A percentile compares a stretch with the other conserved stretches of the same genome.
These are phyloP conservation scores for Leishmania braziliensis DNA, from an alignment of 208 protist species.

Conservation along the genomic window DNA sequence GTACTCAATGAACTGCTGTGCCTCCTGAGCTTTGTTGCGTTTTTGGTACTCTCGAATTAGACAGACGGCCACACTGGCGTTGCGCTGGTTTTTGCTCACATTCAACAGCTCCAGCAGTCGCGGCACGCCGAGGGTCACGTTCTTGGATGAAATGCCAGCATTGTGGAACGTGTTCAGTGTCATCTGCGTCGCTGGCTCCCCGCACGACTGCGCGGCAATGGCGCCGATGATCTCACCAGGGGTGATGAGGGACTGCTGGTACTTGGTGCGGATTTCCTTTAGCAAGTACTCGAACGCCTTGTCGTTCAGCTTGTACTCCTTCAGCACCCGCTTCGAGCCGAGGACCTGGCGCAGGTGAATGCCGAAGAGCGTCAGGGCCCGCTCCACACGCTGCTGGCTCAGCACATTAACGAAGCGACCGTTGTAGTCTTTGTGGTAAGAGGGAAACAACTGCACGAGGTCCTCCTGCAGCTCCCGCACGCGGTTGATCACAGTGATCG, in stretches of 20 bases:
- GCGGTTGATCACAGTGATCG: slow-evolving; percentile 83
- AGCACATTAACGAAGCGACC: slow-evolving; percentile 83
- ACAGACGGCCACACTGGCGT: slow-evolving; percentile 95
- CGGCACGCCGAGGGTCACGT: slow-evolving; percentile 99
- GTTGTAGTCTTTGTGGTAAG: slow-evolving; percentile 65
- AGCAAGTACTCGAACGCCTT: slow-evolving; percentile 98
- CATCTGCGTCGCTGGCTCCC: slow-evolving; percentile 99
- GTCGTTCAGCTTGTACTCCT: slow-evolving; percentile 93
- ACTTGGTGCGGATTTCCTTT: slow-evolving; percentile 96
- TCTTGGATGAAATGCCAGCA: slow-evolving; percentile 99
- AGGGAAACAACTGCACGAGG: slow-evolving; percentile 81
- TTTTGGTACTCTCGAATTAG: slow-evolving; percentile 74
- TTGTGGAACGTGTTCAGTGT: slow-evolving; percentile 99
- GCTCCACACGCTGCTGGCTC: slow-evolving; percentile 92
- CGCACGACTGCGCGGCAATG: slow-evolving; percentile 99
- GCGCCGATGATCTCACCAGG: slow-evolving; percentile 99
- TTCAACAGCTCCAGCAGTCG: slow-evolving; percentile 99
- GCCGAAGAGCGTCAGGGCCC: slow-evolving; percentile 95
- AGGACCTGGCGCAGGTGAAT: slow-evolving; percentile 95
- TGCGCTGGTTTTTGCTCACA: slow-evolving; percentile 96
- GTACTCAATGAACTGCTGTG: slow-evolving; percentile 94
- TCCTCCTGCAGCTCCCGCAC: slow-evolving; percentile 78
- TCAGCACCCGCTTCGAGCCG: slow-evolving; percentile 92
- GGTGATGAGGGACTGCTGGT: slow-evolving; percentile 91
- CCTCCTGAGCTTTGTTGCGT: slow-evolving; percentile 79